Evolutionary conservation across 495 filamentous ascomycete species (phyloP).

Genomic region (Neurospora sp.): DNA sequence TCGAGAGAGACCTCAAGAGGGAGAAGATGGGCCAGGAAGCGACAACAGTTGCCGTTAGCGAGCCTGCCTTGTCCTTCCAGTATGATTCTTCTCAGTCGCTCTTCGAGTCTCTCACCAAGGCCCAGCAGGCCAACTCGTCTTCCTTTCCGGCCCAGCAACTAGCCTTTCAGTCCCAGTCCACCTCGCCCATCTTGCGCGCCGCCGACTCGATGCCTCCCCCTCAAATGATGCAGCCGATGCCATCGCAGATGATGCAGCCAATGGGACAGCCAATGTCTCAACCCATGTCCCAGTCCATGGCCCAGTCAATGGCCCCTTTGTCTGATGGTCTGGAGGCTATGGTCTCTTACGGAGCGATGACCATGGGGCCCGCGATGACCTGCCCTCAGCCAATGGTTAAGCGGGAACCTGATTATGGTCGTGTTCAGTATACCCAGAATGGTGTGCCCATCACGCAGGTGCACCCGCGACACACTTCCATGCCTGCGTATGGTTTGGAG

Average conservation of each 20-base stretch:
- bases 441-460: conserved; percentile 71
- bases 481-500: conserved; percentile 88
- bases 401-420: conserved; percentile 64
- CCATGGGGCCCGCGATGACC: conserved; percentile 48
- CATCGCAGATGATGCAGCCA: conserved; percentile 72
- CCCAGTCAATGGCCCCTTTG: conserved; percentile 57
- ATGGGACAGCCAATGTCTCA: conserved; percentile 70
- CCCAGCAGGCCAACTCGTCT: conserved; percentile 94
- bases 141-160: conserved; percentile 82
- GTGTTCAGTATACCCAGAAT: conserved; percentile 81
- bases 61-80: conserved; percentile 94
- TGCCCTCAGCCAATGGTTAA: conserved; percentile 64
- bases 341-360: conserved; percentile 61
- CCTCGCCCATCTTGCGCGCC: conserved; percentile 80
- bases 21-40: conserved; percentile 99
- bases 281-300: conserved; percentile 58
- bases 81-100: conserved; percentile 98
- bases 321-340: conserved; percentile 70
- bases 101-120: conserved; percentile 98
- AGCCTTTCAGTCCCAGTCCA: conserved; percentile 64
- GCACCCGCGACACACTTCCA: conserved; percentile 87
- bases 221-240: conserved; percentile 53
- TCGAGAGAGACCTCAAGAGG: conserved; percentile 94
- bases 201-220: conserved; percentile 62
- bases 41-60: conserved; percentile 89